phyloP scores from a whole-genome alignment of 106 monocot genomes.

The Dactylorhiza incarnata region DNA sequence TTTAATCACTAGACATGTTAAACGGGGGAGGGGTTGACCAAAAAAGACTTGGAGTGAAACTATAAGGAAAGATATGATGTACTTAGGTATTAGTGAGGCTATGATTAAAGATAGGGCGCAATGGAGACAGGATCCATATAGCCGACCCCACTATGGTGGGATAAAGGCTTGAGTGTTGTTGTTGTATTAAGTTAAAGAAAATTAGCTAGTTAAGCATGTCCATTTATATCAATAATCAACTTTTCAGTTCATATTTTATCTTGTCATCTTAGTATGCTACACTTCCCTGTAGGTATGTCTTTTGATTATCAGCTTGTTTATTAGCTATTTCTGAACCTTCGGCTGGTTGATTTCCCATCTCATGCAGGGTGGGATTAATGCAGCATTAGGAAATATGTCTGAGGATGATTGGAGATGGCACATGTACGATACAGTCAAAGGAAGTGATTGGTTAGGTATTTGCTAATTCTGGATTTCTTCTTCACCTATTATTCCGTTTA shows the following conservation, averaged over 20 bases:
- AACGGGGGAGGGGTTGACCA: too few species aligned
- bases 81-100: too few species aligned
- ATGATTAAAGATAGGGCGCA: too few species aligned
- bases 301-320: background rate
- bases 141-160: too few species aligned
- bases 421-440: constrained; percentile 99
- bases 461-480: background rate
- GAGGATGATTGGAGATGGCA: constrained; percentile 99
- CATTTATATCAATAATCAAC: background rate
- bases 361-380: constrained; percentile 97
- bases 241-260: background rate
- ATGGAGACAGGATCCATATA: too few species aligned
- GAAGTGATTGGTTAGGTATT: constrained; percentile 96
- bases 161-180: too few species aligned
- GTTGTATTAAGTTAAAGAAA: too few species aligned
- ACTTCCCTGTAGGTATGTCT: background rate
- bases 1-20: too few species aligned
- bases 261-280: background rate
- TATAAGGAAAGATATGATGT: too few species aligned
- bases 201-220: background rate
- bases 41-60: too few species aligned
- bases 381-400: constrained; percentile 90
- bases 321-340: background rate
- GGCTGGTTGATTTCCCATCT: background rate
- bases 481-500: background rate